Base-by-base conservation (phyloP, 768 basidiomycete species). In the Nidula microcarpa region DNA sequence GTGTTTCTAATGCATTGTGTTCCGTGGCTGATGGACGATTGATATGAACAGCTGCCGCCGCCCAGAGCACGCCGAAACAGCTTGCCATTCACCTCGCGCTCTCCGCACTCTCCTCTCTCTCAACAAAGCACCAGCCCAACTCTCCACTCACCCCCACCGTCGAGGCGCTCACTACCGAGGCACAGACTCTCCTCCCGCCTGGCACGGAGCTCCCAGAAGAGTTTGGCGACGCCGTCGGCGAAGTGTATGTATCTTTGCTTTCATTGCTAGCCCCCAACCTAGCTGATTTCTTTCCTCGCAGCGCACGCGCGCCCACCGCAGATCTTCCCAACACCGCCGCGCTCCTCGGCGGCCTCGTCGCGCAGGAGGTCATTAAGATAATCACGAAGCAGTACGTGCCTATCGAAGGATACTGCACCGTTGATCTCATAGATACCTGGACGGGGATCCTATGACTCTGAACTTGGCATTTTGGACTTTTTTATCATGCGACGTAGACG, bases 331-430 rank as follows among this genome's bases (percentile, higher is more conserved):
- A 94, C 58, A 94, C 87, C 1, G 92, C 96, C 0, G 95, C 95
- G 1, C 84, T 98, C 62, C 74, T 98, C 0, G 97, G 97, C 1
- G 97, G 97, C 2, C 68, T 98, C 35, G 87, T 98, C 16, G 94
- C 95, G 23, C 97, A 99, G 61, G 97, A 99, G 65, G 85, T 86
- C 5, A 98, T 98, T 78, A 98, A 99, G 79, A 79, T 98, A 71
- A 87, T 96, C 62, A 99, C 96, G 53, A 86, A 84, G 62, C 97
- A 99, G 69, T 99, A 99, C 65, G 80, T 95, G 11, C 95, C 97
- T 6, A 80, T 96, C 57, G 83, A 87, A 55, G 91, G 92, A 11
- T 87, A 87, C 58, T 91, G 89, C 60, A 77, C 92, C 18, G 74
- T 96, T 47, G 94, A 98, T 70, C 78, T 97, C 56, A 77, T 92